These are phyloP conservation scores for Moringa oleifera DNA, from an alignment of 345 rosid genomes.

Conservation along the genomic window DNA sequence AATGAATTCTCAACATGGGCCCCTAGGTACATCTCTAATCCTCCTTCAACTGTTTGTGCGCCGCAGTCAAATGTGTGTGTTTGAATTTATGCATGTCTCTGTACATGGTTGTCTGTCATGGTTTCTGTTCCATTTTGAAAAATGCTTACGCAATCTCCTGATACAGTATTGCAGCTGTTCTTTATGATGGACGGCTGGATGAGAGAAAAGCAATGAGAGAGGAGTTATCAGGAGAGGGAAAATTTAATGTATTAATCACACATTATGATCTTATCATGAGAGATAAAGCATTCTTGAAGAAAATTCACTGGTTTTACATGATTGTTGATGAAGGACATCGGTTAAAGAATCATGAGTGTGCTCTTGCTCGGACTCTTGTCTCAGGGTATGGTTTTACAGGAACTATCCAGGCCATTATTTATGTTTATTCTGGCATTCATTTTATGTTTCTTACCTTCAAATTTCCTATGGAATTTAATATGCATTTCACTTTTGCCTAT, in stretches of 20 bases:
- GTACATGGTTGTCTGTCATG: background rate
- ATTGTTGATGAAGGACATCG: conserved; percentile 99
- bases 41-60: background rate
- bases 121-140: conserved; percentile 1
- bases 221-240: conserved; percentile 58
- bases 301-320: conserved; percentile 87
- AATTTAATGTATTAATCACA: conserved; percentile 77
- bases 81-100: background rate
- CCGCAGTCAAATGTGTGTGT: background rate
- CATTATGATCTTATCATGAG: conserved; percentile 99
- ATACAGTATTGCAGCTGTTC: conserved; percentile 77
- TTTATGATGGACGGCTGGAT: conserved; percentile 95
- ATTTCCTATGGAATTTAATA: background rate
- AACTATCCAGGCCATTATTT: background rate
- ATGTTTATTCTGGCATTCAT: background rate
- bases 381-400: conserved; percentile 51
- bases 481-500: background rate
- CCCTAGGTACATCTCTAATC: conserved; percentile 49
- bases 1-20: conserved; percentile 93
- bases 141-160: conserved; percentile 20
- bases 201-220: conserved; percentile 92
- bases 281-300: conserved; percentile 90
- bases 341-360: conserved; percentile 91
- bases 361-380: conserved; percentile 78
- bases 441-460: background rate